phyloP scores from a whole-genome alignment of 352 stramenopile genomes.

The Phytophthora hibernalis region DNA sequence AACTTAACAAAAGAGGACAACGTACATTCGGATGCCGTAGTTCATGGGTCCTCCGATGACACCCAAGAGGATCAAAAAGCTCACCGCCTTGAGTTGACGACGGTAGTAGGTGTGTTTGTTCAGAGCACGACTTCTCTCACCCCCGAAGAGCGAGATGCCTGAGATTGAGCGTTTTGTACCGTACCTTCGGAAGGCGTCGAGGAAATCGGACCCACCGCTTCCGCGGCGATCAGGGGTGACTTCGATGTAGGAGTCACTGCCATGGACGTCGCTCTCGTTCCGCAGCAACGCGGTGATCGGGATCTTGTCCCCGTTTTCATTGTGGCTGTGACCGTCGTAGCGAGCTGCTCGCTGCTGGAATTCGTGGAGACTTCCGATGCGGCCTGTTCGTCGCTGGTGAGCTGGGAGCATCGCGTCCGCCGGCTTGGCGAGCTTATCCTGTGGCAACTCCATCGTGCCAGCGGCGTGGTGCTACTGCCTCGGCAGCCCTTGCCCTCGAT shows the following conservation, averaged over 20 bases:
- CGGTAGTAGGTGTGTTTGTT: constrained; percentile 59
- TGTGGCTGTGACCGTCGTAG: constrained; percentile 38
- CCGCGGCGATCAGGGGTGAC: constrained; percentile 18
- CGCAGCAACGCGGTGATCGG: constrained; percentile 21
- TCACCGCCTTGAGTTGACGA: constrained; percentile 72
- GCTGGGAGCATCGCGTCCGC: constrained; percentile 51
- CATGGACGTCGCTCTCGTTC: constrained; percentile 11
- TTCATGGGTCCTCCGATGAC: constrained; percentile 83
- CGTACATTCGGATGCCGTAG: constrained; percentile 74
- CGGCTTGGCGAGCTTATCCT: constrained; percentile 7
- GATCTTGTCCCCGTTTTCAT: constrained; percentile 35
- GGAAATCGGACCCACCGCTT: constrained; percentile 48
- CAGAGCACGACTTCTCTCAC: constrained; percentile 46
- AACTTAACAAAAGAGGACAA: neutral
- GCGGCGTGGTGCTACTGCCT: neutral
- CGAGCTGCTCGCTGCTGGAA: constrained; percentile 83
- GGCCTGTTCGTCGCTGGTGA: constrained; percentile 72
- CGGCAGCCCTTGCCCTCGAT: constrained; percentile 25
- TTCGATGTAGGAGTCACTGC: constrained; percentile 26
- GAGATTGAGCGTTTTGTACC: constrained; percentile 58
- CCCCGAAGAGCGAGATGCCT: constrained; percentile 70
- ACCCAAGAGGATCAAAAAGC: constrained; percentile 82
- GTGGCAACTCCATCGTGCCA: constrained; percentile 23
- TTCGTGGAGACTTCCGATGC: constrained; percentile 81
- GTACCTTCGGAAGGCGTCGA: constrained; percentile 45